A percentile compares a stretch with the other conserved stretches of the same genome.
Conservation (phyloP, 1,284 basidiomycete species). For the Moesziomyces antarcticus region DNA sequence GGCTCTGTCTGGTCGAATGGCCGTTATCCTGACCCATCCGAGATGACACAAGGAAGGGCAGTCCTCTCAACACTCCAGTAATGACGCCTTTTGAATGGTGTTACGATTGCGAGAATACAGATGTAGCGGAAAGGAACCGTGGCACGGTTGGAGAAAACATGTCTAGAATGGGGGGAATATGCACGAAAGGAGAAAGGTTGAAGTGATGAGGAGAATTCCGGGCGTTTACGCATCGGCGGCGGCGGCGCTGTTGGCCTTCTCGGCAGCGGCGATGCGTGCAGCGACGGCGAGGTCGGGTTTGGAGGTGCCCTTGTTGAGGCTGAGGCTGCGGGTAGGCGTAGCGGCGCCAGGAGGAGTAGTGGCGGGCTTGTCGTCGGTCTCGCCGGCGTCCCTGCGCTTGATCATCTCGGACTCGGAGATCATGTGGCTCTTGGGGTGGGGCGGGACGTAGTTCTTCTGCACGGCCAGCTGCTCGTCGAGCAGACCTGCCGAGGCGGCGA, state of each 20-base stretch:
- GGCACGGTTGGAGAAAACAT: conserved; percentile 6
- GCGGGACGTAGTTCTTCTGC: conserved; percentile 74
- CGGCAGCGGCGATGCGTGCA: conserved; percentile 43
- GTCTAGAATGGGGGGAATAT: conserved; percentile 9
- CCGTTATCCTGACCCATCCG: no score
- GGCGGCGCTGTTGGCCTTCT: conserved; percentile 38
- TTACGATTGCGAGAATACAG: conserved; percentile 36
- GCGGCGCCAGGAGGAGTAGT: conserved; percentile 49
- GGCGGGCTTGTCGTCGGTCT: conserved; percentile 46
- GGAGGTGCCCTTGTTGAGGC: conserved; percentile 23
- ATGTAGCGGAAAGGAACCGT: conserved; percentile 15
- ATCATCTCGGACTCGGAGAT: conserved; percentile 56
- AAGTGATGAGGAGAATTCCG: not conserved
- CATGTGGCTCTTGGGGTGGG: conserved; percentile 70
- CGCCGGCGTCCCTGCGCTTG: conserved; percentile 40
- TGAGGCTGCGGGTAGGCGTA: conserved; percentile 45
- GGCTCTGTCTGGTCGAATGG: no score
- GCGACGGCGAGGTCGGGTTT: conserved; percentile 40
- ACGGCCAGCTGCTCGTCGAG: conserved; percentile 80
- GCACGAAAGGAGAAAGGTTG: not conserved
- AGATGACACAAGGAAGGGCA: no score
- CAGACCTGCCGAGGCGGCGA: conserved; percentile 82
- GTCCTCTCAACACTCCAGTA: no score
- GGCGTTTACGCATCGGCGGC: conserved; percentile 7
- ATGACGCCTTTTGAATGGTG: not conserved